Evolutionary conservation across 306 rosid species (phyloP), one percentile per base, ranked within the genome.

Genomic region (Leucaena leucocephala): DNA sequence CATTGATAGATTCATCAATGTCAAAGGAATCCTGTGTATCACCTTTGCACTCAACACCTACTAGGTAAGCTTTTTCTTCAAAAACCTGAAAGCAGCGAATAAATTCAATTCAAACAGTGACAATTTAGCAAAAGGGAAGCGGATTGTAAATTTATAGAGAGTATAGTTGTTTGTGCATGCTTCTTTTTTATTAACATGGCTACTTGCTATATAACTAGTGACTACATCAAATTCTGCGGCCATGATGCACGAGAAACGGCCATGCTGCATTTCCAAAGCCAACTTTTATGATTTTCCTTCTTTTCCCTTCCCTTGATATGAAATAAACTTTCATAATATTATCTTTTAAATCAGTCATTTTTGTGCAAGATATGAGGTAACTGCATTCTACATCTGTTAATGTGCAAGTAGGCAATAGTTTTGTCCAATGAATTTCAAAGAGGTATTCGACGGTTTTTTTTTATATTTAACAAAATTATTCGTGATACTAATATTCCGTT

Each of bases 11-110:
- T 67, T 95, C 94, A 34, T 93, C 89, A 7, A 85, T 84, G 43
- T 93, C 89, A 79, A 95, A 91, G 35, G 76, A 84, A 83, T 90
- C 84, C 65, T 80, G 81, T 3, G 43, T 64, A 59, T 84, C 86
- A 6, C 89, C 90, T 84, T 90, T 95, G 40, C 90, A 87, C 81
- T 93, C 96, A 63, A 93, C 96, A 4, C 98, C 97, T 3, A 95
- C 96, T 50, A 95, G 84, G 78, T 93, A 95, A 3, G 98, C 90
- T 79, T 90, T 91, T 80, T 95, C 99, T 85, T 88, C 97, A 67
- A 95, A 93, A 76, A 93, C 84, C 99, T 93, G 80, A 50, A 33
- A 65, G 52, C 64, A 76, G 49, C 14, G 49, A 65, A 76, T 2
- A 21, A 70, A 36, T 66, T 40, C 21, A 66, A 44, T 44, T 54